These are phyloP conservation scores for Pseudogymnoascus sp. DNA, from an alignment of 2,329 filamentous ascomycete species.

Conservation along the genomic window DNA sequence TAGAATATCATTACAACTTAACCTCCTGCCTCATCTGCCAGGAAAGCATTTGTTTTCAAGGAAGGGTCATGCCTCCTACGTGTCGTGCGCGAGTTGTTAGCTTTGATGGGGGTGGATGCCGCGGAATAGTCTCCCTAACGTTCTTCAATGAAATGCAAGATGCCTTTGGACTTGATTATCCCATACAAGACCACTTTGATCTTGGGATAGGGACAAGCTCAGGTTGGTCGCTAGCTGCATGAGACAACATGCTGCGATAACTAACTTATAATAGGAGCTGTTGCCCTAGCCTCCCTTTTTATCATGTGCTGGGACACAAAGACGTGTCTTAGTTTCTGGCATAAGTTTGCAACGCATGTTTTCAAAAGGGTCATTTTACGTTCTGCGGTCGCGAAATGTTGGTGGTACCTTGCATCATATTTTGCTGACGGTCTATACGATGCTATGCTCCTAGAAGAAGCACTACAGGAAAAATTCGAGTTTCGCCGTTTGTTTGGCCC, in stretches of 20 bases:
- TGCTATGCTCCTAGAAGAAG: slow-evolving; percentile 14
- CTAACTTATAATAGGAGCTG: slow-evolving; percentile 15
- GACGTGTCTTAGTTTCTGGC: slow-evolving; percentile 15
- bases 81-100: slow-evolving; percentile 28
- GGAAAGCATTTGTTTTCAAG: slow-evolving; percentile 13
- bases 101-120: slow-evolving; percentile 30
- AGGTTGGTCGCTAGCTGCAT: slow-evolving; percentile 16
- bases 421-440: slow-evolving; percentile 18
- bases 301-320: slow-evolving; percentile 15
- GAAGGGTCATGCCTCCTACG: slow-evolving; percentile 28
- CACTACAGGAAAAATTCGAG: slow-evolving; percentile 17
- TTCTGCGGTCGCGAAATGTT: slow-evolving; percentile 14
- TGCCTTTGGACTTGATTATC: slow-evolving; percentile 15
- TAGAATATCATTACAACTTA: slow-evolving; percentile 23
- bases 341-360: slow-evolving; percentile 15
- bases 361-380: slow-evolving; percentile 11
- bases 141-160: slow-evolving; percentile 20
- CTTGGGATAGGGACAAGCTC: slow-evolving; percentile 22
- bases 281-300: slow-evolving; percentile 17
- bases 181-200: slow-evolving; percentile 23
- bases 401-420: slow-evolving; percentile 12
- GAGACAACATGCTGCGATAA: background rate
- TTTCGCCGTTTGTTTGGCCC: slow-evolving; percentile 14
- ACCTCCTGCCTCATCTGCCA: slow-evolving; percentile 26
- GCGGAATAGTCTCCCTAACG: slow-evolving; percentile 21